A percentile compares a stretch with the other conserved stretches of the same genome.
Evolutionary conservation across 257 asterid species (phyloP).

Genomic region (Solanum chmielewskii): DNA sequence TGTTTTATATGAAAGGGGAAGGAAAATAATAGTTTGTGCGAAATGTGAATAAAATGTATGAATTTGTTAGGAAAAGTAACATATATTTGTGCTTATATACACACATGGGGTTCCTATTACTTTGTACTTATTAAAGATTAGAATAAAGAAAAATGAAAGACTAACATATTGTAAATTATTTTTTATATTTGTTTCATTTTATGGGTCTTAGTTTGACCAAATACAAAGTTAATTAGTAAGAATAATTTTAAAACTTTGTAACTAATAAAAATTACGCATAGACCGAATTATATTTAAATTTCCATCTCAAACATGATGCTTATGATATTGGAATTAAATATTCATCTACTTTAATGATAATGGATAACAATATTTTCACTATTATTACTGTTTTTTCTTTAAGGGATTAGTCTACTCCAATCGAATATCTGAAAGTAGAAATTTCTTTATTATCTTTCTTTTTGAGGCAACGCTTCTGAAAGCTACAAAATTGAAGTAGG

Average conservation of each 20-base stretch:
- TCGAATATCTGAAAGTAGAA: no score
- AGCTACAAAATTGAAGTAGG: no score
- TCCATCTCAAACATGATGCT: not conserved
- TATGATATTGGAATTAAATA: not conserved
- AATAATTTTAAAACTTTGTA: not conserved
- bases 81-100: not conserved
- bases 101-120: not conserved
- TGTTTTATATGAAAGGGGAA: conserved; percentile 11
- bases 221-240: not conserved
- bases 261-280: not conserved
- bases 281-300: not conserved
- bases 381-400: not conserved
- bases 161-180: not conserved
- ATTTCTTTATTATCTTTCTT: no score
- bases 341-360: not conserved
- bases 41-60: conserved; percentile 51
- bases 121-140: conserved; percentile 7
- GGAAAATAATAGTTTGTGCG: not conserved
- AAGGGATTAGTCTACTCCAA: not conserved
- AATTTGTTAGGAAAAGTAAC: conserved; percentile 7
- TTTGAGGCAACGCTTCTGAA: no score
- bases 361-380: not conserved
- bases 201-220: not conserved
- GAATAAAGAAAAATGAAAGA: conserved; percentile 4
- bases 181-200: not conserved